Evolutionary conservation across 129 eudicot genomes (phyloP).

Genomic region (Lonicera japonica): DNA sequence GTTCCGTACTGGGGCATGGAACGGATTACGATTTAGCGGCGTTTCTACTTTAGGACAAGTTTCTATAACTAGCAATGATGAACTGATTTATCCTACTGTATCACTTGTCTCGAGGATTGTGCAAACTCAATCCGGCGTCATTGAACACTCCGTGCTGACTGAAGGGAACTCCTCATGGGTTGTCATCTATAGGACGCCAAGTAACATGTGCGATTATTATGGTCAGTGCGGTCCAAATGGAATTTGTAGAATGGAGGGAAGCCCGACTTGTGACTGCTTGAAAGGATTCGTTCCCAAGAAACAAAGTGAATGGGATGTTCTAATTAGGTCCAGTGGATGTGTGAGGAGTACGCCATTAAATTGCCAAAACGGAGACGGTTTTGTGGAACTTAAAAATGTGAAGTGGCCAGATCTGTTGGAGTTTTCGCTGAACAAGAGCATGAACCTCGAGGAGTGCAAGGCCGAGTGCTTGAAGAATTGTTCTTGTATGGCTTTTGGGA

Average conservation of each 20-base stretch:
- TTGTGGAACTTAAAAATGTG: slow-evolving; percentile 15
- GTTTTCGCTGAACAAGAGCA: slow-evolving; percentile 27
- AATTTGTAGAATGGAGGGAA: slow-evolving; percentile 16
- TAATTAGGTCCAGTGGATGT: slow-evolving; percentile 38
- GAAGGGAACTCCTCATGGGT: slow-evolving; percentile 8
- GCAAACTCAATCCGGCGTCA: slow-evolving; percentile 6
- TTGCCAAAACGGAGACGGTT: slow-evolving; percentile 36
- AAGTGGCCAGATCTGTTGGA: slow-evolving; percentile 30
- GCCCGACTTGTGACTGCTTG: slow-evolving; percentile 30
- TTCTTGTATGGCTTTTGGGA: slow-evolving; percentile 41
- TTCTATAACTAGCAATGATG: neutral
- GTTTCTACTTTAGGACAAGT: neutral
- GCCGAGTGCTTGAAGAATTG: slow-evolving; percentile 32
- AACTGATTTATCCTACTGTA: neutral
- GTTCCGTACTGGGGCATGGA: slow-evolving; percentile 14
- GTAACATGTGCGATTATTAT: slow-evolving; percentile 31
- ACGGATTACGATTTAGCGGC: slow-evolving; percentile 6
- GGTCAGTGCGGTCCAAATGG: slow-evolving; percentile 31
- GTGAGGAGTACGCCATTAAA: slow-evolving; percentile 21
- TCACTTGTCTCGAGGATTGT: neutral
- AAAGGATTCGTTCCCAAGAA: slow-evolving; percentile 29
- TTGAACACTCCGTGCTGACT: neutral
- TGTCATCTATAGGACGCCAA: slow-evolving; percentile 10
- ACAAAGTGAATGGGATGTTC: slow-evolving; percentile 27
- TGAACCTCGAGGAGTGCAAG: slow-evolving; percentile 39